A percentile compares a stretch with the other conserved stretches of the same genome.
These are phyloP conservation scores for Fusarium sp. DNA, from an alignment of 2,329 filamentous ascomycete genomes.

Conservation along the genomic window DNA sequence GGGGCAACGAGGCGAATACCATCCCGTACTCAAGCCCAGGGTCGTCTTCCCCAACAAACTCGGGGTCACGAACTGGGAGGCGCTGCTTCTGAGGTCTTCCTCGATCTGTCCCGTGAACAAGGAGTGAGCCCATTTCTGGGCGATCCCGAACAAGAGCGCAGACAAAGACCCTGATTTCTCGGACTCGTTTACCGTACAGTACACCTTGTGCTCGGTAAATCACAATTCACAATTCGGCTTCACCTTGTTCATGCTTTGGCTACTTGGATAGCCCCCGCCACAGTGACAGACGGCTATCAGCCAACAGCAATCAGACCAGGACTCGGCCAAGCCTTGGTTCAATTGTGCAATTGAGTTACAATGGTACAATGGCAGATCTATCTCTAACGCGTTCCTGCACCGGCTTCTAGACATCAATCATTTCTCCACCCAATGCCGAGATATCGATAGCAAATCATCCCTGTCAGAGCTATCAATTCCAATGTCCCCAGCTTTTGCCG, in stretches of 20 bases:
- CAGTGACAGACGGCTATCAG: constrained; percentile 15
- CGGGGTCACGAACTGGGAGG: constrained; percentile 1
- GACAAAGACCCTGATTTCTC: constrained; percentile 18
- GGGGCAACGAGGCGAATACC: constrained; percentile 19
- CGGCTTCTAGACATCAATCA: background rate
- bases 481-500: constrained; percentile 35
- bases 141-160: constrained; percentile 26
- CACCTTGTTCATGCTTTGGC: constrained; percentile 15
- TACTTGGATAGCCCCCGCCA: constrained; percentile 30
- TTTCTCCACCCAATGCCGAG: constrained; percentile 1
- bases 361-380: constrained; percentile 5
- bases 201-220: constrained; percentile 3
- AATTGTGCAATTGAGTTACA: constrained; percentile 25
- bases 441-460: constrained; percentile 28
- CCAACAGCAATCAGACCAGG: constrained; percentile 25
- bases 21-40: constrained; percentile 4
- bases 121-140: constrained; percentile 24
- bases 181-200: constrained; percentile 3
- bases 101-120: constrained; percentile 23
- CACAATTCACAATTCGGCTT: background rate
- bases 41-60: constrained; percentile 29
- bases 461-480: constrained; percentile 28
- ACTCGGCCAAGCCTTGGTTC: constrained; percentile 10
- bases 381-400: constrained; percentile 12
- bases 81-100: constrained; percentile 23